phyloP scores from a whole-genome alignment of 1,284 basidiomycete species.

The Leucoagaricus sp. region DNA sequence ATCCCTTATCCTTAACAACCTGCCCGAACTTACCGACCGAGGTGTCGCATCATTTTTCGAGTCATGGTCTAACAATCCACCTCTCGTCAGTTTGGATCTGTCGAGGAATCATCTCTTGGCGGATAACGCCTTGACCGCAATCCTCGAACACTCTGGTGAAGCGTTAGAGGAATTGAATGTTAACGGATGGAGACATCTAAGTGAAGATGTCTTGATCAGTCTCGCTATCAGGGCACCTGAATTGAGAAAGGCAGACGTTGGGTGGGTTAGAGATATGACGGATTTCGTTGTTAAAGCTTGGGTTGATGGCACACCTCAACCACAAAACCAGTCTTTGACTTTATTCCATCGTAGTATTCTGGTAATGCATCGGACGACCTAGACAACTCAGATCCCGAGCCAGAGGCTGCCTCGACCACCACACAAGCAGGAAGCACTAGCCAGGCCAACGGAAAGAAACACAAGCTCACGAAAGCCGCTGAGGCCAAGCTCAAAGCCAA shows the following conservation, averaged over 20 bases:
- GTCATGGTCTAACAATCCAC: constrained; percentile 42
- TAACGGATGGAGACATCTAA: constrained; percentile 74
- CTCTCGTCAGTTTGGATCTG: constrained; percentile 56
- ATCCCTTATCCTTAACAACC: constrained; percentile 58
- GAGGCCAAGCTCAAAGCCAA: constrained; percentile 48
- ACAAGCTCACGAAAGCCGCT: constrained; percentile 34
- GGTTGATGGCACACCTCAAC: constrained; percentile 45
- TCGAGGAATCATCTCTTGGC: constrained; percentile 64
- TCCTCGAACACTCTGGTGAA: constrained; percentile 72
- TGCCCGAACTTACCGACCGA: constrained; percentile 67
- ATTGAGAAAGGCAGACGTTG: constrained; percentile 74
- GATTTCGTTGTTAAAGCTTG: constrained; percentile 81
- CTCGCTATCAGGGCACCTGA: constrained; percentile 51
- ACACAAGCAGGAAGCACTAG: neutral
- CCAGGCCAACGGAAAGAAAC: constrained; percentile 32
- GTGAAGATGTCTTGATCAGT: constrained; percentile 53
- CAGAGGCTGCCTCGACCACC: constrained; percentile 39
- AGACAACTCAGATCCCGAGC: constrained; percentile 53
- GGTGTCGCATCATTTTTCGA: constrained; percentile 73
- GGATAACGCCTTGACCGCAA: constrained; percentile 57
- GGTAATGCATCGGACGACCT: constrained; percentile 44
- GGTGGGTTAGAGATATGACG: constrained; percentile 86
- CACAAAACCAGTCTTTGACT: no score
- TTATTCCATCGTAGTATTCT: neutral
- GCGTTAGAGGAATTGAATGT: constrained; percentile 70